Conservation (phyloP, 2,329 filamentous ascomycete species). For the Exophiala sideris region DNA sequence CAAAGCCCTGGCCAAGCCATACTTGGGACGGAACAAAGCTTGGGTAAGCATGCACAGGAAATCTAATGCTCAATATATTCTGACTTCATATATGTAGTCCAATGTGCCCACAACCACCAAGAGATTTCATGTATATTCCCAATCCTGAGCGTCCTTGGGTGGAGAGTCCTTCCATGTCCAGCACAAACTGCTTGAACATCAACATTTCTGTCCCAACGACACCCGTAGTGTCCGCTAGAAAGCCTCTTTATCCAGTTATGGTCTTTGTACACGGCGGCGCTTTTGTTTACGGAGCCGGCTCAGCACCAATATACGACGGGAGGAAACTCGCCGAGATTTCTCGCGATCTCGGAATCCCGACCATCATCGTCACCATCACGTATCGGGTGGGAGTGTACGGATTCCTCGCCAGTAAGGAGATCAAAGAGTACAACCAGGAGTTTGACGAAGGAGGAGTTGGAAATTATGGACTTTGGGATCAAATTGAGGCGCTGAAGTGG, state of each 20-base stretch:
- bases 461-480: constrained; percentile 54
- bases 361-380: constrained; percentile 38
- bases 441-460: constrained; percentile 31
- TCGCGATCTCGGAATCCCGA: constrained; percentile 40
- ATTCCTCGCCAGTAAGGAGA: constrained; percentile 48
- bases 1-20: neutral
- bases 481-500: constrained; percentile 58
- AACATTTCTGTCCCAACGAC: constrained; percentile 5
- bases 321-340: constrained; percentile 45
- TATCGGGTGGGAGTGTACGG: constrained; percentile 47
- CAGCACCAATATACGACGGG: constrained; percentile 53
- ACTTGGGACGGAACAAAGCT: constrained; percentile 4
- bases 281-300: constrained; percentile 45
- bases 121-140: constrained; percentile 1
- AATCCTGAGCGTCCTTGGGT: constrained; percentile 4
- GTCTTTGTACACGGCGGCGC: constrained; percentile 7
- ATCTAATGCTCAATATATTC: no score
- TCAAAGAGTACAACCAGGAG: constrained; percentile 42
- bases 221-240: neutral
- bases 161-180: neutral
- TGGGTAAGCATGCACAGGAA: neutral
- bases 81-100: neutral
- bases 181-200: constrained; percentile 3
- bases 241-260: neutral
- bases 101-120: constrained; percentile 2